These are phyloP conservation scores for Phytopythium cucurbitacearum DNA, from an alignment of 352 stramenopile species.

Conservation along the genomic window DNA sequence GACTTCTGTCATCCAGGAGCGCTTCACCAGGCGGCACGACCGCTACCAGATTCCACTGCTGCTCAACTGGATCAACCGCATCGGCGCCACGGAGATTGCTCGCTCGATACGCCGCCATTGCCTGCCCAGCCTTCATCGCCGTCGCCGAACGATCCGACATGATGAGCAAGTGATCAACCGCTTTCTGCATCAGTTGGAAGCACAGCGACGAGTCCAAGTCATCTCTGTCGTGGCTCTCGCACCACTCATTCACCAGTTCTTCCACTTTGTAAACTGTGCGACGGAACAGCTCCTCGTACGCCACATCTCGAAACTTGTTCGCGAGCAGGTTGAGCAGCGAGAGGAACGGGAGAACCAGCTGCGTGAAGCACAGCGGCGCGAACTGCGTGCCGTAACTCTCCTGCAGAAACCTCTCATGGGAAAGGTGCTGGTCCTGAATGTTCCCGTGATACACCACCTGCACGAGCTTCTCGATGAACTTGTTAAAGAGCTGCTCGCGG, in stretches of 20 bases:
- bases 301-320: constrained; percentile 43
- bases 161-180: constrained; percentile 20
- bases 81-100: not conserved
- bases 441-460: constrained; percentile 25
- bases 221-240: constrained; percentile 5
- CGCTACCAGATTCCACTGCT: constrained; percentile 22
- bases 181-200: constrained; percentile 23
- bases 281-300: constrained; percentile 31
- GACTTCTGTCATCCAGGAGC: constrained; percentile 12
- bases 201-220: constrained; percentile 24
- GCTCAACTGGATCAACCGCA: constrained; percentile 2
- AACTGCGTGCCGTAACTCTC: constrained; percentile 18
- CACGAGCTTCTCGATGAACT: constrained; percentile 23
- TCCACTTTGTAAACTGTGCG: constrained; percentile 17
- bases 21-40: constrained; percentile 17
- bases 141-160: constrained; percentile 18
- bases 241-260: constrained; percentile 22
- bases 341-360: constrained; percentile 32
- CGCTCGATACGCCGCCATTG: not conserved
- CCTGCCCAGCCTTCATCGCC: not conserved
- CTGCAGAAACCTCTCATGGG: constrained; percentile 18
- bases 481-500: constrained; percentile 20
- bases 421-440: constrained; percentile 19
- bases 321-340: constrained; percentile 31
- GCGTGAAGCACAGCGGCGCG: constrained; percentile 32